phyloP scores from a whole-genome alignment of 495 filamentous ascomycete species.

The Hypoxylon trugodes region DNA sequence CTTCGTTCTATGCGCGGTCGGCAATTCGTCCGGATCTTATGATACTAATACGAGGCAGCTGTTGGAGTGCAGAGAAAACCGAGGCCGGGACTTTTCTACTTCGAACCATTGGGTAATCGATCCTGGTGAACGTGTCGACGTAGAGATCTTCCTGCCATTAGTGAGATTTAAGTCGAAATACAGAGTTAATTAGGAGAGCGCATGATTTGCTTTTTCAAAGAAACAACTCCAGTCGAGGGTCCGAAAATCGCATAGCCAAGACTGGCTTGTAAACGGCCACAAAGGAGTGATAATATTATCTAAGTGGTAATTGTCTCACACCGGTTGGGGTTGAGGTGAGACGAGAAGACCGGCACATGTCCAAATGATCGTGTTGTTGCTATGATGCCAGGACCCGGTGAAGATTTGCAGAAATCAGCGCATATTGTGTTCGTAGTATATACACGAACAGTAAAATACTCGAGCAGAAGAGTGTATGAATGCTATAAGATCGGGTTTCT shows the following conservation, averaged over 20 bases:
- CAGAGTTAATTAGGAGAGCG: not conserved
- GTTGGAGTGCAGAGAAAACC: not conserved
- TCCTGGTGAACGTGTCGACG: not conserved
- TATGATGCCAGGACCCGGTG: not conserved
- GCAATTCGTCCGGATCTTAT: constrained; percentile 1
- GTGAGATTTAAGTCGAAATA: not conserved
- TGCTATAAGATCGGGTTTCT: too few relatives aligned
- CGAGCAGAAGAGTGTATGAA: not conserved
- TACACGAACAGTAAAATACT: too few relatives aligned
- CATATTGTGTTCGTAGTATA: too few relatives aligned
- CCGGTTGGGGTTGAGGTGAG: not conserved
- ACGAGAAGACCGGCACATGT: not conserved
- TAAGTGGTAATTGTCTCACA: not conserved
- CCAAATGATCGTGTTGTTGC: not conserved
- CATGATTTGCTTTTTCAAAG: not conserved
- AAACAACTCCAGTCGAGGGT: not conserved
- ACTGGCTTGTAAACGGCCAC: not conserved
- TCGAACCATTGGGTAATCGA: not conserved
- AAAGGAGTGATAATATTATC: not conserved
- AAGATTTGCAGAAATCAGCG: too few relatives aligned
- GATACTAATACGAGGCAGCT: not conserved
- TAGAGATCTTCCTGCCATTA: not conserved
- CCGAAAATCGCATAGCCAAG: not conserved
- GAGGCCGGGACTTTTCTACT: not conserved
- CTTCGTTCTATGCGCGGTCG: constrained; percentile 3